These are phyloP conservation scores for Diddensiella santjacobensis DNA, from an alignment of 805 yeast genomes.

Conservation along the genomic window DNA sequence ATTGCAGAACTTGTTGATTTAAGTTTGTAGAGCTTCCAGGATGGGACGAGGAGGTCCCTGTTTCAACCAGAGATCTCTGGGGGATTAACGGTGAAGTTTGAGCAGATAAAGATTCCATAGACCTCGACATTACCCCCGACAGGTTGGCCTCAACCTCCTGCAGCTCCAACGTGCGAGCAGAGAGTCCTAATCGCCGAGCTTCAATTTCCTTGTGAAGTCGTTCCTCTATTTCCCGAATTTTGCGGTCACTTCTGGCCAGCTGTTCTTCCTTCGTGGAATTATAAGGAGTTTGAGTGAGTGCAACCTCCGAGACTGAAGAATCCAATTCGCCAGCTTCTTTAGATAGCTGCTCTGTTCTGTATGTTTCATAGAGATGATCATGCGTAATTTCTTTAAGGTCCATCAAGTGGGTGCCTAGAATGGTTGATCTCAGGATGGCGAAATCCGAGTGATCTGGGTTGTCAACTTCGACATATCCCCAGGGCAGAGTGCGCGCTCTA, in stretches of 20 bases:
- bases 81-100: background rate
- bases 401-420: conserved; percentile 72
- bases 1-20: no score
- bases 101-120: background rate
- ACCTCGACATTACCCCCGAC: background rate
- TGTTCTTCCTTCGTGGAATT: conserved; percentile 41
- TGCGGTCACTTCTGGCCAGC: conserved; percentile 38
- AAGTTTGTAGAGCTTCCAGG: no score
- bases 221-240: conserved; percentile 37
- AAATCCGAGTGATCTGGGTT: conserved; percentile 34
- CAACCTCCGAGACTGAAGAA: background rate
- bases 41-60: no score
- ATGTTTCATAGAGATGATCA: conserved; percentile 69
- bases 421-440: conserved; percentile 51
- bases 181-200: conserved; percentile 34
- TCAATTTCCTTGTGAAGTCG: conserved; percentile 38
- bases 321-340: background rate
- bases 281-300: background rate
- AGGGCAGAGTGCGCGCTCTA: conserved; percentile 53
- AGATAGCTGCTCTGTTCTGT: conserved; percentile 68
- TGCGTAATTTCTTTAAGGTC: conserved; percentile 80
- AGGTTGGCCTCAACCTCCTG: conserved; percentile 37
- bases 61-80: background rate
- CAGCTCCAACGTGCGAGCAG: conserved; percentile 39
- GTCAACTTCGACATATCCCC: conserved; percentile 52